These are phyloP conservation scores for Apiotrichum gamsii DNA, from an alignment of 1,284 basidiomycete genomes.

Conservation along the genomic window DNA sequence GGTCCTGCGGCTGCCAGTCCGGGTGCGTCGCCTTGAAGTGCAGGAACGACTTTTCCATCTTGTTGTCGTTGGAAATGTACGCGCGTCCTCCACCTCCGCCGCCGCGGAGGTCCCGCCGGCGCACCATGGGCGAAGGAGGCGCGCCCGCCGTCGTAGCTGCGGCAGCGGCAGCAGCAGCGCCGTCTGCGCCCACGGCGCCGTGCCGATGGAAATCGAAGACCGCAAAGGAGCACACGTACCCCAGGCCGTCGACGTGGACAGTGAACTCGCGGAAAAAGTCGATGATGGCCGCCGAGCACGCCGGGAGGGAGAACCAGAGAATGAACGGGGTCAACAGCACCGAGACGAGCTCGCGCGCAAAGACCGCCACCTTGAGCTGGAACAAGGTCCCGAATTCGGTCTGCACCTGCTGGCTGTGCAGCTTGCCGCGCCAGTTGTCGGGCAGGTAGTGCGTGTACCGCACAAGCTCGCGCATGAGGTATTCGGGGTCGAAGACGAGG, in stretches of 20 bases:
- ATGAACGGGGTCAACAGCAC: slow-evolving; percentile 92
- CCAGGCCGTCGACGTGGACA: slow-evolving; percentile 90
- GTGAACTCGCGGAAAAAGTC: slow-evolving; percentile 97
- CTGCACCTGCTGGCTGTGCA: slow-evolving; percentile 90
- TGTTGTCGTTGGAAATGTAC: slow-evolving; percentile 61
- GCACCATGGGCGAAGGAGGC: background rate
- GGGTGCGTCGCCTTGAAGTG: slow-evolving; percentile 95
- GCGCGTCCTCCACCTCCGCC: background rate
- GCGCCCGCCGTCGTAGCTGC: background rate
- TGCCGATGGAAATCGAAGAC: slow-evolving; percentile 94
- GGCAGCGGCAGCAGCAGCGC: background rate
- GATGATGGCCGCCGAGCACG: slow-evolving; percentile 77
- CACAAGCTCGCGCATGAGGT: slow-evolving; percentile 83
- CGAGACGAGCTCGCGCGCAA: slow-evolving; percentile 78
- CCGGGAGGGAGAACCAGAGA: slow-evolving; percentile 83
- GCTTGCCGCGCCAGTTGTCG: slow-evolving; percentile 74
- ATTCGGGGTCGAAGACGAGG: slow-evolving; percentile 84
- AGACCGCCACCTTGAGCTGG: slow-evolving; percentile 78
- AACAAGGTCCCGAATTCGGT: slow-evolving; percentile 83
- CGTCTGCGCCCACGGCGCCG: slow-evolving; percentile 69
- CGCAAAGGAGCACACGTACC: slow-evolving; percentile 95
- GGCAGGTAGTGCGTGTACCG: slow-evolving; percentile 94
- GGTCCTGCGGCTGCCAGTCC: slow-evolving; percentile 86
- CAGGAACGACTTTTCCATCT: slow-evolving; percentile 97
- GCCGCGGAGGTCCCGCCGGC: background rate